Evolutionary conservation across 345 rosid species (phyloP), one percentile per base, ranked within the genome.

Genomic region (Citrus cavaleriei): DNA sequence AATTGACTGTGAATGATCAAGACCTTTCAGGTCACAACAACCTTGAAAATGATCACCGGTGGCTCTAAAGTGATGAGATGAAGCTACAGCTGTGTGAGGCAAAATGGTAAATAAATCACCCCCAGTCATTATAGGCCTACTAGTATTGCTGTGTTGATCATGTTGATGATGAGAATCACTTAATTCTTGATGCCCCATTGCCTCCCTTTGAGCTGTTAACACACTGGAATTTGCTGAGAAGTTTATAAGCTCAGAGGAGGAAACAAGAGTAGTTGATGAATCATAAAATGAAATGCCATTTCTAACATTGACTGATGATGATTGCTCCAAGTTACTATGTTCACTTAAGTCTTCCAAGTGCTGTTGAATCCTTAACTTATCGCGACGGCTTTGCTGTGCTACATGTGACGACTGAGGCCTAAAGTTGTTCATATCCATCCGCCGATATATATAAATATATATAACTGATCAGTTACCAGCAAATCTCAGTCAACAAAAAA

Each of bases 321-420:
- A 37, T 25, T 76, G 82, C 34, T 78, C 84, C 68, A 83, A 59
- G 78, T n/a, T 73, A 46, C 51, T 46, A 38, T 68, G 77, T 37
- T 37, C 70, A 19, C 81, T 61, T 21, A 75, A 85, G 51, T 81
- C 82, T 59, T 75, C 83, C 32, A 68, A 38, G 12, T 78, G 79
- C 3, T 80, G 81, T 58, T 80, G 84, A 78, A 75, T 61, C 72
- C 90, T 84, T 54, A 87, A 28, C 83, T 86, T 87, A 60, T 87
- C 91, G 42, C 90, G 88, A 55, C 89, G 81, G 85, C 90, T 88
- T 83, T 84, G 86, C 77, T 83, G 91, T 40, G 89, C 93, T 34
- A 87, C 87, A 68, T 87, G 93, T 16, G 86, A 83, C 34, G 87
- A 82, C 28, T 88, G 87, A 7, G 85, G 34, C 78, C 79, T 82